Conservation (phyloP, 352 stramenopile species). For the Phytopythium cucurbitacearum region DNA sequence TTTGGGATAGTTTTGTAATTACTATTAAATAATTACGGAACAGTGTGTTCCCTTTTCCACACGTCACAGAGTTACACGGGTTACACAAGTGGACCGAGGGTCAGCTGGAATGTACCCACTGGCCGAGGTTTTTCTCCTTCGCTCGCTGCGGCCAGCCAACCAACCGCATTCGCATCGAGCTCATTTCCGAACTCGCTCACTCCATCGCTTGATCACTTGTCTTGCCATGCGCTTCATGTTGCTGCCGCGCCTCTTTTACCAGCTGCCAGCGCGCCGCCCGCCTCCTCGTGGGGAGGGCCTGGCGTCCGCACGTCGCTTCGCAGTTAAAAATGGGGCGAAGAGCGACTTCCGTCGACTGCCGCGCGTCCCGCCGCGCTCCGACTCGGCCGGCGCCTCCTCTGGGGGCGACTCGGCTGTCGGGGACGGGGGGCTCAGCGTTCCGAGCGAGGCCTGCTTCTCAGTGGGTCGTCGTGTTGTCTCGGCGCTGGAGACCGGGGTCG, state of each 20-base stretch:
- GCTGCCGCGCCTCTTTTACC: slow-evolving; percentile 53
- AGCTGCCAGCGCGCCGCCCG: slow-evolving; percentile 45
- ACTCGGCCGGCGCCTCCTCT: slow-evolving; percentile 24
- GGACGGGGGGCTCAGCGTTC: slow-evolving; percentile 13
- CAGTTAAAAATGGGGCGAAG: slow-evolving; percentile 80
- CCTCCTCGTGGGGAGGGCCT: slow-evolving; percentile 13
- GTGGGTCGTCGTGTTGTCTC: slow-evolving; percentile 16
- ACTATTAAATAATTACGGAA: too few relatives aligned
- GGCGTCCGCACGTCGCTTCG: slow-evolving; percentile 24
- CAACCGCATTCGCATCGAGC: too few relatives aligned
- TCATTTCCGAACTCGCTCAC: background rate
- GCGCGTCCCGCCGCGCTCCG: slow-evolving; percentile 19
- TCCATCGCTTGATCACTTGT: background rate
- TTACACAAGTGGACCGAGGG: too few relatives aligned
- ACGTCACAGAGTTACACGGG: too few relatives aligned
- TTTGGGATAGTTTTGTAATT: too few relatives aligned
- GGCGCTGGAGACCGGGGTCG: slow-evolving; percentile 29
- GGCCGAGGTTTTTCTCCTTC: too few relatives aligned
- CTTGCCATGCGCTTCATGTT: slow-evolving; percentile 4
- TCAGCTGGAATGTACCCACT: too few relatives aligned
- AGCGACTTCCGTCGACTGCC: slow-evolving; percentile 28
- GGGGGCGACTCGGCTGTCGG: slow-evolving; percentile 6
- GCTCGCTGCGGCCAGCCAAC: too few relatives aligned
- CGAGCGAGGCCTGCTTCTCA: slow-evolving; percentile 6
- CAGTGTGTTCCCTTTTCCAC: too few relatives aligned